Base-by-base conservation (phyloP, 2,329 filamentous ascomycete genomes). In the Claviceps maximensis region DNA sequence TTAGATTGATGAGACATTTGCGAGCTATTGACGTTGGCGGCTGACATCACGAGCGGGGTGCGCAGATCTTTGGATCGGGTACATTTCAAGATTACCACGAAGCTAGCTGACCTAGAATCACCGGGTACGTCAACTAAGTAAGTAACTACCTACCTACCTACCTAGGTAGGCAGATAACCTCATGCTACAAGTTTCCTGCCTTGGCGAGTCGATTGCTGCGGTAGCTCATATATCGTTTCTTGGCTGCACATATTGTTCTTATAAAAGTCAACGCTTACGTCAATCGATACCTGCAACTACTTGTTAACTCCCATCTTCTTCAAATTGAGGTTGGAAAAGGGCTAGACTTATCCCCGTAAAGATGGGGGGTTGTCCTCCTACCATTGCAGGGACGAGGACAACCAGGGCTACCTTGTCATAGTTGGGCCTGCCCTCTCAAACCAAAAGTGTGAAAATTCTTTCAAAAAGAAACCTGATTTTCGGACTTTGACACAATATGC, bases 381-480 rank as follows among this genome's bases (percentile, higher is more conserved):
- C 72, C 74, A 72, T 77, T 73, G 61, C 75, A 72, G 74, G 71
- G 66, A 68, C 65, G 67, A 70, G 64, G 66, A 67, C 73, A 73
- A 68, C 75, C 74, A 68, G 71, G 72, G 69, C 73, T 72, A 59
- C 67, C 68, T 63, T 25, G 59, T 62, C 53, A 61, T 58, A 58
- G 41, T 52, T 53, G 69, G 70, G 70, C 65, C 64, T 64, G 67
- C 64, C 69, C 68, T 63, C 65, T 65, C 25, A 53, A 57, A 44
- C 58, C 55, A 59, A 62, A 40, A 54, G 25, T 52, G n/a, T 13
- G 21, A 23, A 53, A 8, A 19, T 50, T 40, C 47, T 25, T 46
- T 23, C 40, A 12, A 23, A 27, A 38, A 21, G 15, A 29, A 36
- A 21, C 19, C 36, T 48, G 4, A 8, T 27, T 40, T 40, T 41